A percentile compares a stretch with the other conserved stretches of the same genome.
These are phyloP conservation scores for Penicillium palitans DNA, from an alignment of 2,329 filamentous ascomycete species.

Conservation along the genomic window DNA sequence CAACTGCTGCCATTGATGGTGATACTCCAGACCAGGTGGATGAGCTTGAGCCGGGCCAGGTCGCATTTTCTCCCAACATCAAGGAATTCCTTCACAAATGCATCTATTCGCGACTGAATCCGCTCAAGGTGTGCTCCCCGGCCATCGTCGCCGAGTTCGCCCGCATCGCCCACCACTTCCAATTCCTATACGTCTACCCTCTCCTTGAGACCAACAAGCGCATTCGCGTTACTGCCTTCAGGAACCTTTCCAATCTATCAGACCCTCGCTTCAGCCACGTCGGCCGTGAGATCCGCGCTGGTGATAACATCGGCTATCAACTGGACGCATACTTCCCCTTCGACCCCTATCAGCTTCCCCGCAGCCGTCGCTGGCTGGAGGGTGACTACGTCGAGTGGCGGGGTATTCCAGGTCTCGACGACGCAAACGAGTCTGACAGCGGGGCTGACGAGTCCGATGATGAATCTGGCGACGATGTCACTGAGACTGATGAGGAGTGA, in stretches of 20 bases:
- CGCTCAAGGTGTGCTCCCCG: conserved; percentile 89
- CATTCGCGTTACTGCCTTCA: conserved; percentile 72
- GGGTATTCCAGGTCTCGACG: conserved; percentile 68
- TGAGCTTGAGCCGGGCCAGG: conserved; percentile 64
- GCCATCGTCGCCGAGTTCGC: conserved; percentile 91
- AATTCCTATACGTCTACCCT: conserved; percentile 85
- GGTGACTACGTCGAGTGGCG: conserved; percentile 81
- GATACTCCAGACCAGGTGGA: conserved; percentile 57
- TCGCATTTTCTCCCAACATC: conserved; percentile 73
- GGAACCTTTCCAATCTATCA: conserved; percentile 38
- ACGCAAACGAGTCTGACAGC: conserved; percentile 52
- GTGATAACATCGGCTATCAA: conserved; percentile 77
- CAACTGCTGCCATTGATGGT: conserved; percentile 56
- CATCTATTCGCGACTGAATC: conserved; percentile 87
- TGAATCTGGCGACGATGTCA: conserved; percentile 43
- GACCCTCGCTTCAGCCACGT: conserved; percentile 44
- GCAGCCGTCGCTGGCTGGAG: conserved; percentile 84
- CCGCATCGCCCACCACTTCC: conserved; percentile 78
- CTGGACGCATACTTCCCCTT: conserved; percentile 96
- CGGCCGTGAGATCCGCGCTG: conserved; percentile 56
- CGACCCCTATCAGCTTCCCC: conserved; percentile 88
- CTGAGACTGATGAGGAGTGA: conserved; percentile 46
- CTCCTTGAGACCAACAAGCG: conserved; percentile 91
- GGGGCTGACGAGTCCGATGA: conserved; percentile 39
- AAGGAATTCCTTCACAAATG: conserved; percentile 73